Evolutionary conservation across 108 stramenopile species (phyloP).

Genomic region (Chaetoceros muelleri): DNA sequence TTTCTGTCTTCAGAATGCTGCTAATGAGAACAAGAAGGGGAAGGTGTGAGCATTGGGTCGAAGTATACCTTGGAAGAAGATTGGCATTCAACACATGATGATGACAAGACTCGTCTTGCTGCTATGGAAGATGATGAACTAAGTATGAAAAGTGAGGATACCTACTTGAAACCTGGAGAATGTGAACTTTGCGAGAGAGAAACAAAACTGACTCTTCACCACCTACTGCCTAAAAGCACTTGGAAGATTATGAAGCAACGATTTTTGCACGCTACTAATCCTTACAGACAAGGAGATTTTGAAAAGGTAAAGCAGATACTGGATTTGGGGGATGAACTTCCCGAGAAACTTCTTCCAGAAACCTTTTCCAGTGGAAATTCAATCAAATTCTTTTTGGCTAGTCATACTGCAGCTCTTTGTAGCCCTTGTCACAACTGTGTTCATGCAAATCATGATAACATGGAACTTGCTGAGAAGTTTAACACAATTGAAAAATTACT

Average conservation of each 20-base stretch:
- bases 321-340: slow-evolving; percentile 23
- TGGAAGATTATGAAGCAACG: slow-evolving; percentile 41
- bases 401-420: slow-evolving; percentile 35
- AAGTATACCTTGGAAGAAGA: no score
- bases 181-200: slow-evolving; percentile 64
- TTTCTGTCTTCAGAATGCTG: no score
- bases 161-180: slow-evolving; percentile 45
- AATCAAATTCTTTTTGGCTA: slow-evolving; percentile 8
- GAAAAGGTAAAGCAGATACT: slow-evolving; percentile 22
- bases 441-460: slow-evolving; percentile 46
- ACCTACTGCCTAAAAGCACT: slow-evolving; percentile 52
- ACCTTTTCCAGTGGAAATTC: background rate
- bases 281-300: slow-evolving; percentile 4
- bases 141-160: slow-evolving; percentile 9
- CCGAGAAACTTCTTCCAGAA: slow-evolving; percentile 3
- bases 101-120: background rate
- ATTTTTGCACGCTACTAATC: slow-evolving; percentile 37
- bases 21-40: no score
- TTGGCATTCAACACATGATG: background rate
- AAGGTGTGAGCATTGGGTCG: no score
- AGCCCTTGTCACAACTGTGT: slow-evolving; percentile 52
- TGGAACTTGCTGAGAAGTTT: slow-evolving; percentile 47
- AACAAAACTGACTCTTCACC: slow-evolving; percentile 54
- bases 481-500: slow-evolving; percentile 41
- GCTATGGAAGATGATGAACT: slow-evolving; percentile 10